Evolutionary conservation across 768 basidiomycete genomes (phyloP).

Genomic region (Tephrocybe sp.): DNA sequence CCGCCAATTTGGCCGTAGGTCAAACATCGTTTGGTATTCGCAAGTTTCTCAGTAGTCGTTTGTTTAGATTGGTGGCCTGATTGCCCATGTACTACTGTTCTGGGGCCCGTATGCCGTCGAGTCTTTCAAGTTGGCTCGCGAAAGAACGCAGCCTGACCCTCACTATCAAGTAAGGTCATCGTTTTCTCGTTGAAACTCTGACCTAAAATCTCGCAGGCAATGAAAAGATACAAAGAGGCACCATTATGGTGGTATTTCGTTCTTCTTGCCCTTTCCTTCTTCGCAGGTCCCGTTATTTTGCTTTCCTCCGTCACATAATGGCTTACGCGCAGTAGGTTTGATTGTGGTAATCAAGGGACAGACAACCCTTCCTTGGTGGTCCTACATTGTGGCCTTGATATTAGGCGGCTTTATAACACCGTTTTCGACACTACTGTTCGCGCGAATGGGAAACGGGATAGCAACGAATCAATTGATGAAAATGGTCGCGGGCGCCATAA

Average conservation of each 20-base stretch:
- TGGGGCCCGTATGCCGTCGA: slow-evolving; percentile 51
- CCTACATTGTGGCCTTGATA: slow-evolving; percentile 54
- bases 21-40: too few species aligned
- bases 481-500: slow-evolving; percentile 59
- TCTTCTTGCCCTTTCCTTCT: slow-evolving; percentile 48
- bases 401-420: slow-evolving; percentile 48
- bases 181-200: neutral
- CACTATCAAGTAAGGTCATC: slow-evolving; percentile 43
- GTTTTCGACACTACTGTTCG: slow-evolving; percentile 54
- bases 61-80: slow-evolving; percentile 59
- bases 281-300: slow-evolving; percentile 47
- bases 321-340: slow-evolving; percentile 34
- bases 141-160: slow-evolving; percentile 49
- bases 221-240: slow-evolving; percentile 58
- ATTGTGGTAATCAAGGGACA: slow-evolving; percentile 56
- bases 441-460: slow-evolving; percentile 60
- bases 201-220: slow-evolving; percentile 30
- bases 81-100: slow-evolving; percentile 55
- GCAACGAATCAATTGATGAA: slow-evolving; percentile 62
- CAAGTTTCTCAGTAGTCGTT: too few species aligned
- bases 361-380: slow-evolving; percentile 63
- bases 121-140: slow-evolving; percentile 47
- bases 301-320: neutral
- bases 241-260: slow-evolving; percentile 61
- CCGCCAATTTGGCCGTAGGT: slow-evolving; percentile 44